Percentiles rank a stretch among this genome's conserved stretches.
phyloP scores from a whole-genome alignment of 139 green algal species.

The Tetratostichococcus sp. region DNA sequence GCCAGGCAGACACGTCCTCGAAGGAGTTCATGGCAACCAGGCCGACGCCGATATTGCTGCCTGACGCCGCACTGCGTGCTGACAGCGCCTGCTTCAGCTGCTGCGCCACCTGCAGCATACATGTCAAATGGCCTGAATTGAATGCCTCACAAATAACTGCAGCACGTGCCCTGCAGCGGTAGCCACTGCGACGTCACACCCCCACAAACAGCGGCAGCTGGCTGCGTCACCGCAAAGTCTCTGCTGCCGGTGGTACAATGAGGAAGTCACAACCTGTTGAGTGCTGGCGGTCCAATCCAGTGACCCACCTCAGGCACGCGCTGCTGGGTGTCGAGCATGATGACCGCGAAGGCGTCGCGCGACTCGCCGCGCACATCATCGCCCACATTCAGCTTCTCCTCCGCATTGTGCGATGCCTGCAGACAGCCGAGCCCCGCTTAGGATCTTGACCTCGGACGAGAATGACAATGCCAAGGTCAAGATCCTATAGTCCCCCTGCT shows the following conservation, averaged over 20 bases:
- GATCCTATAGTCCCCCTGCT: no score
- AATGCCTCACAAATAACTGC: no score
- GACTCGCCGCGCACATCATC: background rate
- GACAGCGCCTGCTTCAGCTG: background rate
- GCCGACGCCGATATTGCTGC: slow-evolving; percentile 44
- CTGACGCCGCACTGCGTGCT: slow-evolving; percentile 1
- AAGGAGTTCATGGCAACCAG: slow-evolving; percentile 62
- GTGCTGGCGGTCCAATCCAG: no score
- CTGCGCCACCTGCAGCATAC: background rate
- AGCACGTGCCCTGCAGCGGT: no score
- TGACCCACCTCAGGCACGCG: slow-evolving; percentile 7
- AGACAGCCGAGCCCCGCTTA: background rate
- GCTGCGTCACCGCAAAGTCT: no score
- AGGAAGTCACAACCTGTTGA: no score
- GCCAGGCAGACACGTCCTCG: slow-evolving; percentile 28
- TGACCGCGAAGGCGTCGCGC: slow-evolving; percentile 24
- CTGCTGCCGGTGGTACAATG: no score
- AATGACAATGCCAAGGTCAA: no score
- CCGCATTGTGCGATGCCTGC: background rate
- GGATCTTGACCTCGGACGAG: no score
- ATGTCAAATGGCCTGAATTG: no score
- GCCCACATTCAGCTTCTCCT: background rate
- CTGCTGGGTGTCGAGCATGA: slow-evolving; percentile 33
- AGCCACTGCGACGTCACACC: no score
- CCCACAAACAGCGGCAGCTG: no score